Percentiles rank a stretch among this genome's conserved stretches.
Evolutionary conservation across 2,329 filamentous ascomycete genomes (phyloP).

Genomic region (Penicillium sp.): DNA sequence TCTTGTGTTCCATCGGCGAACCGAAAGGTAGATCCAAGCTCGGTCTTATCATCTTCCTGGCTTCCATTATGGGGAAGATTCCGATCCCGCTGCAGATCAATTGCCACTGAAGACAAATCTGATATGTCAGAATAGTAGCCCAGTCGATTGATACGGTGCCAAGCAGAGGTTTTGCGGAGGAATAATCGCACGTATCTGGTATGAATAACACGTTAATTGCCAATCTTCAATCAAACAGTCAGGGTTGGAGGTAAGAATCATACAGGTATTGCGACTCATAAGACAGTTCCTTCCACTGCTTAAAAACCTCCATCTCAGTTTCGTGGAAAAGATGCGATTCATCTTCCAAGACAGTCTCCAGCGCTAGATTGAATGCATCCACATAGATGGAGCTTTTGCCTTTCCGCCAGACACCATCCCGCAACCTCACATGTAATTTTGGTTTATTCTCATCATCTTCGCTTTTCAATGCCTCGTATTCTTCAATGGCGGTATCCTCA

Average conservation of each 20-base stretch:
- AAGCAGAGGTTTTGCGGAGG: conserved; percentile 81
- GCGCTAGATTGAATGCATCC: conserved; percentile 89
- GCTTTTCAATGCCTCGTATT: conserved; percentile 68
- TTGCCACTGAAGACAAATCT: conserved; percentile 63
- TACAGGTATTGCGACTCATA: conserved; percentile 92
- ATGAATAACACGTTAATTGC: not conserved
- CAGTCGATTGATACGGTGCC: conserved; percentile 77
- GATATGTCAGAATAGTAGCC: conserved; percentile 79
- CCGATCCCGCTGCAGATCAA: conserved; percentile 57
- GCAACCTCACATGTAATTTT: conserved; percentile 49
- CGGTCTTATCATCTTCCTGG: conserved; percentile 29
- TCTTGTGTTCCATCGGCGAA: conserved; percentile 78
- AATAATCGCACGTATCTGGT: conserved; percentile 84
- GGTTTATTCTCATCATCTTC: conserved; percentile 40
- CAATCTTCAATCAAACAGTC: not conserved
- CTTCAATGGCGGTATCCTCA: conserved; percentile 67
- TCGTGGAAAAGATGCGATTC: conserved; percentile 83
- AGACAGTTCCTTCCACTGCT: conserved; percentile 64
- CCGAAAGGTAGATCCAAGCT: conserved; percentile 57
- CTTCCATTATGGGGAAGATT: conserved; percentile 50
- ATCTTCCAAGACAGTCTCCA: conserved; percentile 84
- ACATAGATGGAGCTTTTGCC: conserved; percentile 90
- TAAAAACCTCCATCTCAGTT: conserved; percentile 72
- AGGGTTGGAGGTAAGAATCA: conserved; percentile 29
- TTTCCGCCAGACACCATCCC: conserved; percentile 61